Evolutionary conservation across 371 early-diverging fungal species (phyloP), one percentile per base, ranked within the genome.

Genomic region (Parasitella parasitica): DNA sequence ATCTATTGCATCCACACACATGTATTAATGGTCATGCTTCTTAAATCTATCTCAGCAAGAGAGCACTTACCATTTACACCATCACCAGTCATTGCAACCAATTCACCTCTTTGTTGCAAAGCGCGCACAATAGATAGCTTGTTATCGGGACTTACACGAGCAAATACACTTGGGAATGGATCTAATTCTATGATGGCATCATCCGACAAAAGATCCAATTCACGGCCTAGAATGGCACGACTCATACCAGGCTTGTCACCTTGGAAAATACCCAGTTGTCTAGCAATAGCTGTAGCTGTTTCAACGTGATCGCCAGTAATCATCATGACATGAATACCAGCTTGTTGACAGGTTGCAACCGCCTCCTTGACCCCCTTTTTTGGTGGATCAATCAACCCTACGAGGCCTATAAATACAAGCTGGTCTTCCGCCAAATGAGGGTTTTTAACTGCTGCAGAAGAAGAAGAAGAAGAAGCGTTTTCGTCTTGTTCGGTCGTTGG

Each of bases 61-160:
- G n/a, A n/a, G n/a, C n/a, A n/a, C n/a, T 27, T 61, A 66, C 78
- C 66, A 70, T 91, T 94, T 43, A 94, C 87, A 80, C 96, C 89
- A 78, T 96, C 90, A 54, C 96, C 97, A 0, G 94, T 93, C 92
- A 90, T 89, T 30, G 88, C 89, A 32, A 83, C 90, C 2, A 84
- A 72, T 48, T 89, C 88, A 8, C 87, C 87, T 50, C 89, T 82
- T 30, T 85, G 72, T 69, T 99, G 95, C 58, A 99, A 73, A 1
- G 97, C 94, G 63, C 87, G 82, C 16, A 99, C 96, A 73, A 99
- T 93, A 75, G 92, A 94, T 43, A 97, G 81, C 77, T 99, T 99
- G 73, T 96, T 97, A 66, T 98, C 96, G 0, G 99, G 98, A 55
- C 85, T 88, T 64, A 94, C 93, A 54, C 99, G 87, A 2, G 98